These are phyloP conservation scores for Daldinia grandis DNA, from an alignment of 495 filamentous ascomycete species.

Conservation along the genomic window DNA sequence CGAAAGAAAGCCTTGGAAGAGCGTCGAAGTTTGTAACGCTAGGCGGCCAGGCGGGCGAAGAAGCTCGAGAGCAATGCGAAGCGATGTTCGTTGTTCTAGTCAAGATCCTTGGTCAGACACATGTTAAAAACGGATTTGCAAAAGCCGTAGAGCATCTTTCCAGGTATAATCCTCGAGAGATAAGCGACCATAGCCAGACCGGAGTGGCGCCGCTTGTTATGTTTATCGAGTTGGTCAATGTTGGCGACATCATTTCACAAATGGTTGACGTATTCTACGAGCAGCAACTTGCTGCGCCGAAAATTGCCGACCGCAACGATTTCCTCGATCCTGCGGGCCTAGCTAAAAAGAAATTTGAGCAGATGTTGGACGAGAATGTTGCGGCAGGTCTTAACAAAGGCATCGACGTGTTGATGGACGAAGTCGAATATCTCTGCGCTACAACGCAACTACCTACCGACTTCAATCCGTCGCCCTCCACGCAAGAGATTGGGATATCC, in stretches of 20 bases:
- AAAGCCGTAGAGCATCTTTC: constrained; percentile 91
- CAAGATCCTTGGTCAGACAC: constrained; percentile 81
- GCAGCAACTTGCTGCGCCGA: constrained; percentile 83
- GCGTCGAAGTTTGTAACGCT: constrained; percentile 81
- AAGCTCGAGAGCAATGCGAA: constrained; percentile 90
- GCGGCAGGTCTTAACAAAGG: constrained; percentile 96
- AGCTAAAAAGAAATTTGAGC: constrained; percentile 98
- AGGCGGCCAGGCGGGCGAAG: constrained; percentile 78
- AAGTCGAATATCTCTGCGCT: constrained; percentile 94
- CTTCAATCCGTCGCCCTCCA: constrained; percentile 73
- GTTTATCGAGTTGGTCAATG: constrained; percentile 96
- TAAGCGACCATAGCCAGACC: constrained; percentile 70
- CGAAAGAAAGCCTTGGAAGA: constrained; percentile 90
- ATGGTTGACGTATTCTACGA: constrained; percentile 99
- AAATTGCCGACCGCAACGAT: constrained; percentile 90
- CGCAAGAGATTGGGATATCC: constrained; percentile 26
- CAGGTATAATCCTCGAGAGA: constrained; percentile 88
- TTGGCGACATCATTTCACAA: constrained; percentile 96
- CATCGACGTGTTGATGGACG: constrained; percentile 97
- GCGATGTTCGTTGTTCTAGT: constrained; percentile 86
- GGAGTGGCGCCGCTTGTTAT: constrained; percentile 93
- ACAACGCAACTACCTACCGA: constrained; percentile 87
- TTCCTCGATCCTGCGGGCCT: constrained; percentile 90
- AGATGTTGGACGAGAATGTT: constrained; percentile 97
- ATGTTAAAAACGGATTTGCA: constrained; percentile 90